Evolutionary conservation across 805 yeast genomes (phyloP).

Genomic region (Wickerhamomyces bisporus): DNA sequence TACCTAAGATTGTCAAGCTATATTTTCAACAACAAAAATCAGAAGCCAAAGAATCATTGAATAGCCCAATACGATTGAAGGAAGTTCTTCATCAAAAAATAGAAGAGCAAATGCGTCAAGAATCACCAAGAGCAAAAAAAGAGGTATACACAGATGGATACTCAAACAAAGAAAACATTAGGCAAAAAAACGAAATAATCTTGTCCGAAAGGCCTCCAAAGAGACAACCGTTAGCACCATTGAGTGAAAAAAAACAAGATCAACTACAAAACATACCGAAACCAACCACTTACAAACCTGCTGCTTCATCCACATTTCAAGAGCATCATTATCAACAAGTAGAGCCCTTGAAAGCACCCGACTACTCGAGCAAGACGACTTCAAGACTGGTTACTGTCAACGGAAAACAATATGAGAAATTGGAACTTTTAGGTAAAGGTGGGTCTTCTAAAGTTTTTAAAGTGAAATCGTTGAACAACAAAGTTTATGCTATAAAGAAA

Average conservation of each 20-base stretch:
- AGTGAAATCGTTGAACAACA: constrained; percentile 54
- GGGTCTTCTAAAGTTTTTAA: constrained; percentile 90
- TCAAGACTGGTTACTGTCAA: constrained; percentile 40
- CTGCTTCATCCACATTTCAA: constrained; percentile 6
- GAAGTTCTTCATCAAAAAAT: constrained; percentile 16
- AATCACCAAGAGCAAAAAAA: constrained; percentile 14
- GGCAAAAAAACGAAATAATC: not conserved
- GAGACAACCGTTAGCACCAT: constrained; percentile 17
- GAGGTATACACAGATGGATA: constrained; percentile 9
- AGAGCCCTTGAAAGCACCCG: constrained; percentile 22
- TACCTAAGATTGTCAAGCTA: constrained; percentile 30
- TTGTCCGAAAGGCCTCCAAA: constrained; percentile 7
- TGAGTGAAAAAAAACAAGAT: constrained; percentile 11
- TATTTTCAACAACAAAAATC: constrained; percentile 33
- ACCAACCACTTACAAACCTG: constrained; percentile 2
- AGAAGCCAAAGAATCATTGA: constrained; percentile 24
- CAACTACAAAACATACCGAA: constrained; percentile 6
- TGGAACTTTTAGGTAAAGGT: constrained; percentile 83
- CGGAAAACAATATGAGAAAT: constrained; percentile 59
- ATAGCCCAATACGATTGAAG: constrained; percentile 22
- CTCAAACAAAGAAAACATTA: constrained; percentile 14
- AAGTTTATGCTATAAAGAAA: constrained; percentile 71
- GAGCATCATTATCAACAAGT: constrained; percentile 15
- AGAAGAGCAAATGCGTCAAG: constrained; percentile 24
- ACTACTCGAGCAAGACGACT: constrained; percentile 11